Conservation (phyloP, 345 rosid species). For the Lumnitzera racemosa region DNA sequence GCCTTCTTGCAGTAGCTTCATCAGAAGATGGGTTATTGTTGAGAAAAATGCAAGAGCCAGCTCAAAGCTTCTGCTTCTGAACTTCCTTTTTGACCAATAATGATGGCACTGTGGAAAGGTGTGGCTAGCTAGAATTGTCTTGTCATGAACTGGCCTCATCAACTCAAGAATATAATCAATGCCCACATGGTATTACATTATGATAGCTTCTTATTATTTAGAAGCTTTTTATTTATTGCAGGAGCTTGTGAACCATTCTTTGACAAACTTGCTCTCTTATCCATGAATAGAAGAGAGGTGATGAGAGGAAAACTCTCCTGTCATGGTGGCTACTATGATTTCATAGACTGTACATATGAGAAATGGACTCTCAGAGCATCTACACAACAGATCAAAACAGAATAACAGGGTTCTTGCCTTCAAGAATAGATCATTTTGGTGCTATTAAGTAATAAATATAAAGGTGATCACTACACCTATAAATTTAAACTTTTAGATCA, state of each 20-base stretch:
- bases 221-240: slow-evolving; percentile 13
- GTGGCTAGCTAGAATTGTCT: neutral
- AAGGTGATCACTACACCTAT: too few relatives aligned
- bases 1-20: slow-evolving; percentile 59
- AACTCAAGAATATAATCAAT: neutral
- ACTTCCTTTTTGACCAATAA: slow-evolving; percentile 69
- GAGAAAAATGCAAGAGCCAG: slow-evolving; percentile 73
- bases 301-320: slow-evolving; percentile 44
- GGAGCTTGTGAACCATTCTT: slow-evolving; percentile 70
- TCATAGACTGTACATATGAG: slow-evolving; percentile 75
- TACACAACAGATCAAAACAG: slow-evolving; percentile 28
- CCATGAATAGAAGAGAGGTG: slow-evolving; percentile 92
- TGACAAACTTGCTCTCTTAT: slow-evolving; percentile 66
- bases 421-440: slow-evolving; percentile 56
- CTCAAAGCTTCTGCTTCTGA: slow-evolving; percentile 56
- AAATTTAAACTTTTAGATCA: too few relatives aligned
- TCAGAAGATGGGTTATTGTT: slow-evolving; percentile 65
- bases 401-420: slow-evolving; percentile 30
- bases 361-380: slow-evolving; percentile 82
- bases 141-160: neutral
- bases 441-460: slow-evolving; percentile 11
- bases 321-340: slow-evolving; percentile 91
- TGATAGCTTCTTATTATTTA: neutral
- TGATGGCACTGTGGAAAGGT: slow-evolving; percentile 98
- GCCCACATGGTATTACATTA: neutral